Base-by-base conservation (phyloP, 139 green algal species). In the Zygnema circumcarinatum region DNA sequence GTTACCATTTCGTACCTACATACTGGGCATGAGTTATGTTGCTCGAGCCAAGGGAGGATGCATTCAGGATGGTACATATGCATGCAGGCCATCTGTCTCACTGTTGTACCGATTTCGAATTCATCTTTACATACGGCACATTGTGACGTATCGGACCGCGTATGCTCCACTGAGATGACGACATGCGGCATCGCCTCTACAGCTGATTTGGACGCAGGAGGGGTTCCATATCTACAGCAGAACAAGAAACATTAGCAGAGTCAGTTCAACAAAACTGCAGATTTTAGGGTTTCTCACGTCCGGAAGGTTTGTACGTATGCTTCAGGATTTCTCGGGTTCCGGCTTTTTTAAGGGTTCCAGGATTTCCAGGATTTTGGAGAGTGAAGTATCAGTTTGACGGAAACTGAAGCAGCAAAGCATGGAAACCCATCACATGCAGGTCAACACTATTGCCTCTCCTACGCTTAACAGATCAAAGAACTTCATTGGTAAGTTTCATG, bases 1-100 rank as follows among this genome's bases (percentile, higher is more conserved):
- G 84, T 89, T 25, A 41, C 40, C n/a, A 89, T 52, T 52, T 89
- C 84, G n/a, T 36, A 88, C 31, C 84, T n/a, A 79, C 84, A 89
- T 22, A 89, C 84, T 31, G 84, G 84, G 32, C 84, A 89, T 29
- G 84, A 78, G 40, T 89, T 89, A 67, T 89, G 84, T n/a, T 89
- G 41, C 76, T 87, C 32, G 56, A 89, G 41, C 84, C 84, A 89
- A n/a, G 84, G 84, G 47, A 89, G 36, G 22, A 89, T 87, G 76
- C 84, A 89, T 16, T 89, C 84, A 33, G 47, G 53, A 47, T 89
- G 84, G 76, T 89, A 89, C 53, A 89, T 16, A 79, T 89, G 84
- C 31, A 47, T 69, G 67, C 84, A 89, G 20, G 84, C 76, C 84
- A 89, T 89, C 33, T 89, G 32, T 53, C 36, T 40, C 35, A 47